Conservation (phyloP, 441 rosid species). For the Bocquillonia castaneifolia region DNA sequence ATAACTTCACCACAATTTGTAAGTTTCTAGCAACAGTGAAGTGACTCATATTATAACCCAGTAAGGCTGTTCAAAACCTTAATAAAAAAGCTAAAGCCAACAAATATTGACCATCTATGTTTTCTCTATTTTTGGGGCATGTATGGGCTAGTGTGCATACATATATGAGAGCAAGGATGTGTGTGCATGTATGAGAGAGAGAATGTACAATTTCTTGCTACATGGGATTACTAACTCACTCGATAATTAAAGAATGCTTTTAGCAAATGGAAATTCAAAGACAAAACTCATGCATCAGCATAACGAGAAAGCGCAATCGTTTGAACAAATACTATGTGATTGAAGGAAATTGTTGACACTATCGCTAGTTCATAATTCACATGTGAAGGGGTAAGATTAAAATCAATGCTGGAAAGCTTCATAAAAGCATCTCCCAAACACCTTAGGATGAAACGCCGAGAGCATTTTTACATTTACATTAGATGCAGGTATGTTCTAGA, state of each 20-base stretch:
- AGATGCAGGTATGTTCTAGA: background rate
- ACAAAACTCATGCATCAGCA: background rate
- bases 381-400: background rate
- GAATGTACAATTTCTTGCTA: background rate
- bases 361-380: background rate
- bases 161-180: background rate
- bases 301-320: background rate
- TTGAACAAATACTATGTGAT: background rate
- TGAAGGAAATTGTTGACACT: background rate
- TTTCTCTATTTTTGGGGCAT: background rate
- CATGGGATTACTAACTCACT: background rate
- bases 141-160: background rate
- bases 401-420: background rate
- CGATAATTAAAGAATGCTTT: background rate
- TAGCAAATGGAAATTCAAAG: background rate
- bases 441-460: background rate
- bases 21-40: background rate
- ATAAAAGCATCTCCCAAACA: background rate
- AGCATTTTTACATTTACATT: conserved; percentile 6
- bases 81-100: background rate
- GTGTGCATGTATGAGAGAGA: no score
- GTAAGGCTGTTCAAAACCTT: background rate
- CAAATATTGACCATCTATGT: background rate
- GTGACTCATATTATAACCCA: background rate
- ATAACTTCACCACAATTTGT: background rate